phyloP scores from a whole-genome alignment of 768 basidiomycete genomes.

The Suillus bovinus region DNA sequence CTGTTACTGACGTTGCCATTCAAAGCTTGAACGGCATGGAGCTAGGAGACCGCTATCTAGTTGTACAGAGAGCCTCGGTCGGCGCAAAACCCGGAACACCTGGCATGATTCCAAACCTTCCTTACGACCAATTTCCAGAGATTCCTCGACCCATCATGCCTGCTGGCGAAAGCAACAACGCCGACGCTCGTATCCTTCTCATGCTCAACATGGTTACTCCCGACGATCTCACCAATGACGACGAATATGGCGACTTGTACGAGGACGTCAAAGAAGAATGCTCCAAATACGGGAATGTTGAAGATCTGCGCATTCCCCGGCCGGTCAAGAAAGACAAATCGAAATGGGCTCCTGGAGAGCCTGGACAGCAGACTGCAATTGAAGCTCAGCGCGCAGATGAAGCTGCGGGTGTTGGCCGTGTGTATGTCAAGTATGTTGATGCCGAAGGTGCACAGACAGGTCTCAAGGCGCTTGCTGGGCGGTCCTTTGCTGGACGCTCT shows the following conservation, averaged over 20 bases:
- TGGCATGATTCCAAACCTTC: constrained; percentile 63
- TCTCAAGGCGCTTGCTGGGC: constrained; percentile 85
- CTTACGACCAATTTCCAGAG: constrained; percentile 80
- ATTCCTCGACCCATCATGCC: constrained; percentile 89
- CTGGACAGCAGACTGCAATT: constrained; percentile 55
- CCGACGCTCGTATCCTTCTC: constrained; percentile 82
- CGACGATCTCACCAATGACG: constrained; percentile 87
- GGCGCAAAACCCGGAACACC: constrained; percentile 78
- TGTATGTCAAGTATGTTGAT: constrained; percentile 86
- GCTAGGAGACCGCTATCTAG: constrained; percentile 91
- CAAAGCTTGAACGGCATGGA: constrained; percentile 97
- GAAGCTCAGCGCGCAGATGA: constrained; percentile 80
- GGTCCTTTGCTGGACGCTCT: constrained; percentile 82
- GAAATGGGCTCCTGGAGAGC: constrained; percentile 70
- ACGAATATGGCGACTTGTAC: constrained; percentile 91
- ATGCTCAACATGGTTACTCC: constrained; percentile 98
- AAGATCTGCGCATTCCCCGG: constrained; percentile 86
- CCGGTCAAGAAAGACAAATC: constrained; percentile 85
- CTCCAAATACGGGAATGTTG: constrained; percentile 73
- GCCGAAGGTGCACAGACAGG: constrained; percentile 65
- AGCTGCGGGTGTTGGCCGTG: constrained; percentile 90
- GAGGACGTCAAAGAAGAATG: constrained; percentile 96
- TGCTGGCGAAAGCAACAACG: constrained; percentile 62
- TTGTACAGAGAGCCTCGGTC: constrained; percentile 95
- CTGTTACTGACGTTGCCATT: constrained; percentile 92